Evolutionary conservation across 148 eudicot species (phyloP), one percentile per base, ranked within the genome.

Genomic region (Gaultheria prostrata): DNA sequence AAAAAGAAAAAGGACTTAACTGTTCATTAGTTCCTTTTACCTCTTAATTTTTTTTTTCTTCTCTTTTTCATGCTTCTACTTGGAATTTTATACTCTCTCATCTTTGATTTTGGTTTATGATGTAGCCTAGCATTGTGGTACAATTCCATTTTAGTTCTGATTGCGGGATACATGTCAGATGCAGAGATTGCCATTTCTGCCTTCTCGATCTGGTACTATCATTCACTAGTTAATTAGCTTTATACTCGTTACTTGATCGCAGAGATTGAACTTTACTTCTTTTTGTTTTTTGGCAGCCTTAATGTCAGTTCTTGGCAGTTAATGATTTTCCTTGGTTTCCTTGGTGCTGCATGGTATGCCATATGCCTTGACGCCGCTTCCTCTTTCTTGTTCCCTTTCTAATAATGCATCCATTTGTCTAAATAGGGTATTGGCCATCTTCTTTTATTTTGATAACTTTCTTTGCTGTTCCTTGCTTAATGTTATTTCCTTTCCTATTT

Each of bases 101-200:
- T 28, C 72, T 46, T 30, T 53, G 45, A 18, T 74, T 74, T 49
- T 2, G 59, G 39, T 61, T 35, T 21, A 32, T 57, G 3, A 14
- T 82, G 26, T 83, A 92, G 95, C 90, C 86, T 92, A 79, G 95
- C 92, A 84, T 81, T 91, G 73, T 94, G 97, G 97, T 94, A 94
- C 91, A 88, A 89, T 83, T 91, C 94, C 24, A 78, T 94, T 57
- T 87, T 94, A 79, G 92, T 91, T 28, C 78, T 94, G 61, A 79
- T 92, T 2, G 97, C 97, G 1, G 95, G 95, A 48, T 92, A 91
- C 67, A 89, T 89, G 94, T 69, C 86, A 79, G 86, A 94, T 74
- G 97, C 97, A 54, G 86, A 92, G 82, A 88, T 89, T 30, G 88
- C 93, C 80, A 92, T 94, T 56, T 91, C 97, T 45, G 93, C 97